phyloP scores from a whole-genome alignment of 805 yeast species.

The Brettanomyces bruxellensis region DNA sequence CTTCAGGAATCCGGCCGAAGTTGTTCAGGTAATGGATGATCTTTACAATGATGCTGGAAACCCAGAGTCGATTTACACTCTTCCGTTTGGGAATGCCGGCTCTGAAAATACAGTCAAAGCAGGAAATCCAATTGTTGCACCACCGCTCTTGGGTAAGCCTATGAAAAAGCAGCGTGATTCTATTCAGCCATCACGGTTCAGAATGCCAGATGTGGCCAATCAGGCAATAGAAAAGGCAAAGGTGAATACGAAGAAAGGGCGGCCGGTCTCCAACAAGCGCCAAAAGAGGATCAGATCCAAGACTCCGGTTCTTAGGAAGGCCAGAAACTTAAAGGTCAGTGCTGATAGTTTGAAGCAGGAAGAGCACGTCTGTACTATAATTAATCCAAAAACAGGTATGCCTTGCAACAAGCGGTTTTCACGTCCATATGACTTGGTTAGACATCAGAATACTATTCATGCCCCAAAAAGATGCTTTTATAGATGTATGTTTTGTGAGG shows the following conservation, averaged over 20 bases:
- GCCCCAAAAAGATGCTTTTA: constrained; percentile 79
- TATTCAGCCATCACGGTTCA: constrained; percentile 11
- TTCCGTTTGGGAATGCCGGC: background rate
- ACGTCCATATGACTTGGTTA: constrained; percentile 85
- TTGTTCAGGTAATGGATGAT: background rate
- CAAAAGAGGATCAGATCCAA: background rate
- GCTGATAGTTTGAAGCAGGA: constrained; percentile 7
- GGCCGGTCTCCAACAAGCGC: background rate
- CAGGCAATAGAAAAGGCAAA: constrained; percentile 1
- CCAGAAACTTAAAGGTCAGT: background rate
- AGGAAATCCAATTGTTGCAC: background rate
- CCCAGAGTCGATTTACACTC: background rate
- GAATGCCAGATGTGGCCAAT: constrained; percentile 5
- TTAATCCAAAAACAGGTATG: constrained; percentile 51
- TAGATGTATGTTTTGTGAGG: constrained; percentile 81
- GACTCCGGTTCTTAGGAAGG: background rate
- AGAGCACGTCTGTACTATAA: constrained; percentile 49
- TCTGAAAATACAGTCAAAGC: background rate
- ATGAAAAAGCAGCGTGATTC: background rate
- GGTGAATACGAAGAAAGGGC: background rate
- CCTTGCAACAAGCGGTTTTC: constrained; percentile 77
- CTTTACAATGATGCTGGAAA: background rate
- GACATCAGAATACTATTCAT: constrained; percentile 96
- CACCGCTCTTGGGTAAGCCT: background rate
- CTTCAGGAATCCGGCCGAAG: background rate